Evolutionary conservation across 352 stramenopile genomes (phyloP), one percentile per base, ranked within the genome.

Genomic region (Pythium angustatum): DNA sequence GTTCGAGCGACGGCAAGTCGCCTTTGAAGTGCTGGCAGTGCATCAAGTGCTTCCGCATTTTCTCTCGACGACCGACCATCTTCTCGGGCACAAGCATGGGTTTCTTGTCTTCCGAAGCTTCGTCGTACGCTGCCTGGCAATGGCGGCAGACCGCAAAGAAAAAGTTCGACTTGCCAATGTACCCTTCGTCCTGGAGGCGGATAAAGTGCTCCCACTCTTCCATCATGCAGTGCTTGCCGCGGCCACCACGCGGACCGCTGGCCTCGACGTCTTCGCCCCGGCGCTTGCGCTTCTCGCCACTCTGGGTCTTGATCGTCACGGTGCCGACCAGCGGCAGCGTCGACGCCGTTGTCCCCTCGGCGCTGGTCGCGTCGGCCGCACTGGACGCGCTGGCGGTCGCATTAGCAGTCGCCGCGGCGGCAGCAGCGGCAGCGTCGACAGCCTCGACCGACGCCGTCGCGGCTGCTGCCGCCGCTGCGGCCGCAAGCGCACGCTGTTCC

Each of bases 161-260:
- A 69, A 91, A 91, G 59, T 93, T 93, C 19, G 81, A 90, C 27
- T 90, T 91, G 69, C 79, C 82, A 66, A 93, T 90, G 73, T 89
- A 93, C 21, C 82, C 85, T 58, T 90, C 79, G 31, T 90, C 77
- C 59, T 89, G 75, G 41, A 93, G 72, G 0, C 85, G 82, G 43
- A 75, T 81, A 53, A 91, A 93, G 62, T 93, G 82, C 38, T 78
- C 70, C 85, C 85, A 93, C 60, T 93, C 85, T 51, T 90, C 85
- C 79, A 93, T 91, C 69, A 91, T 83, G 66, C 82, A 90, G 73
- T 90, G 79, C 63, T 88, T 90, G 61, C 82, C 79, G 38, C 82
- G 79, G 2, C 79, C 79, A 27, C 79, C 78, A 19, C 74, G 77
- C 9, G 72, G 61, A 21, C 73, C 71, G 27, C 69, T 65, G 30